These are phyloP conservation scores for Ophiostoma sp. DNA, from an alignment of 2,329 filamentous ascomycete species.

Conservation along the genomic window DNA sequence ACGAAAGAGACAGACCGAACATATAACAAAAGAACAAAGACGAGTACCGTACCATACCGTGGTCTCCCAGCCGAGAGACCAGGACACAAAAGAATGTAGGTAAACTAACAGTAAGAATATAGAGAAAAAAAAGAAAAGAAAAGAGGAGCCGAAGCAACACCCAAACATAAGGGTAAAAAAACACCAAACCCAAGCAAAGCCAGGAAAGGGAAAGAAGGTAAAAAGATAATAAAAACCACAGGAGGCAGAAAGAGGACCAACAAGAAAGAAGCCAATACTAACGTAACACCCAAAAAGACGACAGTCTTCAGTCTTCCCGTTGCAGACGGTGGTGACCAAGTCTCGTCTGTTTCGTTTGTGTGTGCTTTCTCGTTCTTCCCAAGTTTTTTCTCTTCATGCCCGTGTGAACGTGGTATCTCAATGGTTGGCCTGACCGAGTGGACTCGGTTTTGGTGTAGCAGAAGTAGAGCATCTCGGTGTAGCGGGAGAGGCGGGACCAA, in stretches of 20 bases:
- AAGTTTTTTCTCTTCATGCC: background rate
- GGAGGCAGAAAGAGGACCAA: background rate
- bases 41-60: slow-evolving; percentile 17
- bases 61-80: slow-evolving; percentile 4
- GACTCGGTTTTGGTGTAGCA: background rate
- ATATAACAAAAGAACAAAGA: background rate
- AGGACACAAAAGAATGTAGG: slow-evolving; percentile 2
- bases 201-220: background rate
- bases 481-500: background rate
- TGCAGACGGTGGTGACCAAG: background rate
- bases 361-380: background rate
- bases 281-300: background rate
- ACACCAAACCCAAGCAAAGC: background rate
- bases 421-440: background rate
- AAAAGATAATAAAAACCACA: background rate
- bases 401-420: background rate
- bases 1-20: slow-evolving; percentile 13
- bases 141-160: background rate
- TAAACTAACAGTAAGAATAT: background rate
- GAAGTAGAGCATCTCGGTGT: background rate
- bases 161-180: background rate
- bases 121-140: background rate
- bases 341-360: too few relatives aligned
- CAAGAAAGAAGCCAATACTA: background rate
- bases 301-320: background rate